phyloP scores from a whole-genome alignment of 169 alveolate genomes.

The Theileria equi region DNA sequence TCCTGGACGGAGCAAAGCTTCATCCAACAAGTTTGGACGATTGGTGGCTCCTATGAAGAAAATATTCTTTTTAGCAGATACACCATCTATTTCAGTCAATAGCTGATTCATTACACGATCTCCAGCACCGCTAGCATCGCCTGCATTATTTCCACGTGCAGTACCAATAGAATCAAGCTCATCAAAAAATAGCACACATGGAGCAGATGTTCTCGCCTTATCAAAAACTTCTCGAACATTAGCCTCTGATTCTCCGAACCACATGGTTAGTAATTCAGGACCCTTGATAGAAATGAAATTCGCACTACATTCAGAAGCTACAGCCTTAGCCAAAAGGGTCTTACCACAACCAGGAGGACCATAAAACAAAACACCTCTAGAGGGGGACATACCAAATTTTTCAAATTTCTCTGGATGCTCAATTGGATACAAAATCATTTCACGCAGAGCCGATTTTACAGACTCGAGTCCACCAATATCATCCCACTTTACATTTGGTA shows the following conservation, averaged over 20 bases:
- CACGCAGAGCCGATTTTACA: slow-evolving; percentile 92
- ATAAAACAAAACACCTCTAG: slow-evolving; percentile 98
- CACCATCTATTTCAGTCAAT: slow-evolving; percentile 99
- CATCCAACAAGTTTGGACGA: slow-evolving; percentile 98
- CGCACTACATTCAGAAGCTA: slow-evolving; percentile 98
- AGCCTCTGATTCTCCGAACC: slow-evolving; percentile 99
- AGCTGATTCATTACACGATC: slow-evolving; percentile 99
- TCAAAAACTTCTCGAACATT: slow-evolving; percentile 99
- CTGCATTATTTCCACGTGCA: slow-evolving; percentile 90
- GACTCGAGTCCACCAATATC: slow-evolving; percentile 99
- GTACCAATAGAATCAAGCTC: slow-evolving; percentile 99
- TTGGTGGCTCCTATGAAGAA: slow-evolving; percentile 99
- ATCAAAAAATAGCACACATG: slow-evolving; percentile 99
- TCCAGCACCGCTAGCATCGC: slow-evolving; percentile 98
- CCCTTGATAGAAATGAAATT: slow-evolving; percentile 98
- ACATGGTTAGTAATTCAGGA: slow-evolving; percentile 98
- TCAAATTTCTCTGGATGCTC: slow-evolving; percentile 98
- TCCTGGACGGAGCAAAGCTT: slow-evolving; percentile 99
- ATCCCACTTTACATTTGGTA: slow-evolving; percentile 99
- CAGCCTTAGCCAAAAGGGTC: slow-evolving; percentile 98
- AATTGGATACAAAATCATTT: slow-evolving; percentile 94
- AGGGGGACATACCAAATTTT: slow-evolving; percentile 97
- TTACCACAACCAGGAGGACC: slow-evolving; percentile 99
- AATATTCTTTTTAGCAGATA: slow-evolving; percentile 97
- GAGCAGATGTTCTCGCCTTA: slow-evolving; percentile 99